Conservation (phyloP, 768 basidiomycete genomes). For the Gyrodon lividus region DNA sequence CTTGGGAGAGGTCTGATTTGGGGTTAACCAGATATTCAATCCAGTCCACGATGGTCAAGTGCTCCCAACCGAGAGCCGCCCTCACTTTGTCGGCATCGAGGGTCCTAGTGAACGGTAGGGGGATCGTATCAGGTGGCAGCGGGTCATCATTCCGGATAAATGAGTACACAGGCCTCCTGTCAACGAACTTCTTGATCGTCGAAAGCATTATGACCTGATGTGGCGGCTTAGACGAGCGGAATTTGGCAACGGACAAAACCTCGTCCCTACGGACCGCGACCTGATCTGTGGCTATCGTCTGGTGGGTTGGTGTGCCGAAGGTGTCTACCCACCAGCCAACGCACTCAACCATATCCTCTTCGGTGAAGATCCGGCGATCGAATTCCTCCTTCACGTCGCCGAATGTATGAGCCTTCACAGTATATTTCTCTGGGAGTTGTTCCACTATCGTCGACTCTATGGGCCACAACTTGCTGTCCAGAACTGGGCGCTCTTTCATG, state of each 20-base stretch:
- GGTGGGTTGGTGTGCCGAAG: not conserved
- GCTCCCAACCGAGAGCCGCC: conserved; percentile 70
- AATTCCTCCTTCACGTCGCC: conserved; percentile 78
- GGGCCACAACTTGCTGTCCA: conserved; percentile 32
- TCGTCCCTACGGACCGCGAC: too few relatives aligned
- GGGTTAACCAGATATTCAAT: conserved; percentile 55
- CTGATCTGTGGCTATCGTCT: too few relatives aligned
- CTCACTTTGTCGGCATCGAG: conserved; percentile 40
- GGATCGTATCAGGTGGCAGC: conserved; percentile 71
- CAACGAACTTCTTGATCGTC: conserved; percentile 63
- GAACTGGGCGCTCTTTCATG: conserved; percentile 67
- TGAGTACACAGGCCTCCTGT: conserved; percentile 47
- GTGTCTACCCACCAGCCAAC: conserved; percentile 76
- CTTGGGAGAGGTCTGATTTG: conserved; percentile 45
- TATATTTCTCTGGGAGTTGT: conserved; percentile 54
- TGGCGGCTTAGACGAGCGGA: conserved; percentile 27
- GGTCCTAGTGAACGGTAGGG: conserved; percentile 56
- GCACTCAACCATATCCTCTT: conserved; percentile 74
- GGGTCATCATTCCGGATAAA: conserved; percentile 63
- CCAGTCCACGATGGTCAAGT: conserved; percentile 74
- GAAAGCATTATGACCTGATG: too few relatives aligned
- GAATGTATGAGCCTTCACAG: conserved; percentile 71
- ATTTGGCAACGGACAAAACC: conserved; percentile 19
- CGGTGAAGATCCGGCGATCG: conserved; percentile 56
- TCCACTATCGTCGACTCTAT: conserved; percentile 54